Evolutionary conservation across 2,329 filamentous ascomycete genomes (phyloP).

Genomic region (Colletotrichum limetticola): DNA sequence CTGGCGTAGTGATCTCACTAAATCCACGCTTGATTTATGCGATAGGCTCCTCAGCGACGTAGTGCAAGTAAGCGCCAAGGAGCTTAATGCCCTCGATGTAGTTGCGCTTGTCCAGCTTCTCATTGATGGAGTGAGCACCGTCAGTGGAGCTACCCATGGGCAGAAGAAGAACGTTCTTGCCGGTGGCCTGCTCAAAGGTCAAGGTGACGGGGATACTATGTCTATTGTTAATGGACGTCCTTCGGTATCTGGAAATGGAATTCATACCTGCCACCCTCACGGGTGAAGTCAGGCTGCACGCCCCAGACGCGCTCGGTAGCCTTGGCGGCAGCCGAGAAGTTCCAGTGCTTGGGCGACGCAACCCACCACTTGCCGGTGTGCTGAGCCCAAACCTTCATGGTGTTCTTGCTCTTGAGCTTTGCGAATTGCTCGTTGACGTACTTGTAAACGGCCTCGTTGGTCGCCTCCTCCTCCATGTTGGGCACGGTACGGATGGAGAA

Average conservation of each 20-base stretch:
- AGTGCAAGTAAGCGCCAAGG: constrained; percentile 93
- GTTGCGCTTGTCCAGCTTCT: constrained; percentile 96
- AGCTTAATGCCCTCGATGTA: constrained; percentile 99
- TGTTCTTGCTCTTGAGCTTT: constrained; percentile 93
- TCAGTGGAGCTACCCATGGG: constrained; percentile 99
- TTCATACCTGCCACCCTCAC: constrained; percentile 87
- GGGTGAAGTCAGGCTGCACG: constrained; percentile 92
- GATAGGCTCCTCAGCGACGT: constrained; percentile 88
- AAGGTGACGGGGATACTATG: constrained; percentile 92
- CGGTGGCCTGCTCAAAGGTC: constrained; percentile 96
- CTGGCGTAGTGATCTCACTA: not conserved
- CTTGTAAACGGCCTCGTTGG: constrained; percentile 86
- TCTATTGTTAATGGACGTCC: not conserved
- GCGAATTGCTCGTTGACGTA: constrained; percentile 87
- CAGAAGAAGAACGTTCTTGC: constrained; percentile 95
- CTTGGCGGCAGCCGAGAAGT: constrained; percentile 94
- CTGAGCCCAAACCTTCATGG: constrained; percentile 80
- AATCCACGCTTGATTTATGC: constrained; percentile 38
- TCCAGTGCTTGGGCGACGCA: constrained; percentile 97
- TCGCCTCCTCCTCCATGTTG: constrained; percentile 93
- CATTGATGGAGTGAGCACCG: constrained; percentile 96
- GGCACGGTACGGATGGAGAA: constrained; percentile 98
- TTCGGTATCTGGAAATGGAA: not conserved
- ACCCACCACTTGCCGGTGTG: constrained; percentile 99
- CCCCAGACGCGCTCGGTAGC: constrained; percentile 97